Base-by-base conservation (phyloP, 2,329 filamentous ascomycete genomes). In the Pestalotiopsis fici region DNA sequence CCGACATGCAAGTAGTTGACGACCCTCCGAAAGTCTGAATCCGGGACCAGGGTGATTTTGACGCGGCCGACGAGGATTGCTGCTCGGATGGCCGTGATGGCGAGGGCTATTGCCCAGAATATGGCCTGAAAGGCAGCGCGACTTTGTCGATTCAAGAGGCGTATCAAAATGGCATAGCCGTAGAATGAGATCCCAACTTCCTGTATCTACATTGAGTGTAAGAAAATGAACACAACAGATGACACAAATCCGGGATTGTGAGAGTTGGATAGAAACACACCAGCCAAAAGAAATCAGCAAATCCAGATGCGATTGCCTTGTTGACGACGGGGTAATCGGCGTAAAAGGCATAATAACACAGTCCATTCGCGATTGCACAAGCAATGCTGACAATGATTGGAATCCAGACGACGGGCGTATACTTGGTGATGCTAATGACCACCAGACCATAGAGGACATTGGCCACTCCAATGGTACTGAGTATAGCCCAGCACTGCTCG, bases 81-180 rank as follows among this genome's bases (percentile, higher is more conserved):
- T 11, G 83, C 72, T 59, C 87, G 84, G 50, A 89, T 82, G 0
- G 83, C 76, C 2, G 78, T 74, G 47, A 89, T 86, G 11, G 87
- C 78, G 1, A 83, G 78, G 43, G 90, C 78, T 69, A 90, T 87
- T 3, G 83, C 84, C 69, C 88, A 90, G 70, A 90, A 86, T 4
- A 90, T 81, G 3, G 75, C 74, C 57, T 31, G 80, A 67, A 88
- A 88, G 3, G 85, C 77, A 2, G 79, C 75, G 69, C 77, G 75
- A 18, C 73, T 73, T n/a, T 70, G 71, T 63, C 83, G 81, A 66
- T 81, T 82, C 0, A 88, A 77, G n/a, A 87, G 81, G 31, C 83
- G 81, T 18, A 79, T 82, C 0, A 88, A 78, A 66, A 87, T 86
- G 43, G 86, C 79, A 71, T 86, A 88, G 65, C 86, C 86, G 64